Evolutionary conservation across 805 yeast genomes (phyloP), one percentile per base, ranked within the genome.

Genomic region (Phaffomyces thermotolerans): DNA sequence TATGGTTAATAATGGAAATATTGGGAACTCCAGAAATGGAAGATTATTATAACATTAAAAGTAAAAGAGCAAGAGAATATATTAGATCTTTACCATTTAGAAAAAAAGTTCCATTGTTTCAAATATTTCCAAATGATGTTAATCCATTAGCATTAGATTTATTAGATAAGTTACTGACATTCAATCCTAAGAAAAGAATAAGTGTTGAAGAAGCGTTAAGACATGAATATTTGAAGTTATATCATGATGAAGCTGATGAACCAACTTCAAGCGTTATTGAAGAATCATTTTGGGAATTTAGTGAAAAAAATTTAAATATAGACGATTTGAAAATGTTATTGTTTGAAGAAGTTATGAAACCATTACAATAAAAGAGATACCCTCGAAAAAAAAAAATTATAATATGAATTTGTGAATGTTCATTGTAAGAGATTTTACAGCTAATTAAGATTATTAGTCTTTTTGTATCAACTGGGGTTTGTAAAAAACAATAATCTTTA

Each of bases 51-150:
- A 79, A 80, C 49, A 82, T 85, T 52, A 84, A 81, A 62, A 76
- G 83, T 39, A 78, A 78, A 59, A 69, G 89, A 40, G 93, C 93
- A 3, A 72, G 84, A 52, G 91, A 84, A 52, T 85, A 84, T 56
- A 83, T 85, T 45, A 67, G 82, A 41, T 75, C 84, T 18, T 70
- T 81, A 44, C 82, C 88, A 41, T 75, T 75, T 56, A 71, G 76
- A 52, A 75, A 76, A 47, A 79, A 74, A 53, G 65, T 79, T 3
- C 79, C 79, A 25, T 66, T 79, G 45, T 64, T 61, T 29, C 65
- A 67, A 34, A 61, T 78, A 22, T 79, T 78, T 58, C 69, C 78
- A 3, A 66, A 68, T 53, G 66, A 67, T 10, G 54, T 60, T 1
- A 70, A 73, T 48, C 78, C 80, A 3, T 45, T 62, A 39, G 79